Evolutionary conservation across 345 rosid species (phyloP).

Genomic region (Mercurialis annua): DNA sequence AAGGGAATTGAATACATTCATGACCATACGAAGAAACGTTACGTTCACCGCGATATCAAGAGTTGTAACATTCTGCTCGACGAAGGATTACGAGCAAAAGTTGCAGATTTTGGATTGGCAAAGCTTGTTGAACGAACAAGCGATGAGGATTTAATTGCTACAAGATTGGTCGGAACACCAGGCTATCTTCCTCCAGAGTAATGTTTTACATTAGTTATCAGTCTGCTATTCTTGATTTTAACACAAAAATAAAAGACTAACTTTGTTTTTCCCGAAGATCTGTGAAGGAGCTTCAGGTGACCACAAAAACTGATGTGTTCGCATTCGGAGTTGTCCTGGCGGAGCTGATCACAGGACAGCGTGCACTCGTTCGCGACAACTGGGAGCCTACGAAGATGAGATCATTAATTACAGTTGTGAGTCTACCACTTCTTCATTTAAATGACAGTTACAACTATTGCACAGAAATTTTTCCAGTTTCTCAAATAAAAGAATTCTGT

Average conservation of each 20-base stretch:
- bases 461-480: no score
- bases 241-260: not conserved
- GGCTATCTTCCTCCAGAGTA: constrained; percentile 75
- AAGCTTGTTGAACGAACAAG: constrained; percentile 53
- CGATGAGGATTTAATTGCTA: constrained; percentile 54
- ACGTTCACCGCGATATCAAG: constrained; percentile 66
- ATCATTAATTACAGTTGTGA: constrained; percentile 46
- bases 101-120: constrained; percentile 67
- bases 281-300: constrained; percentile 63
- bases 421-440: constrained; percentile 11
- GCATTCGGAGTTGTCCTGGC: constrained; percentile 66
- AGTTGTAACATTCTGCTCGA: constrained; percentile 64
- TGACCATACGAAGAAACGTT: constrained; percentile 59
- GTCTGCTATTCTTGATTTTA: not conserved
- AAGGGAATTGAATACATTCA: constrained; percentile 67
- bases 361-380: constrained; percentile 50
- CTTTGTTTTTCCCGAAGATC: constrained; percentile 34
- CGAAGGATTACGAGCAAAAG: constrained; percentile 55
- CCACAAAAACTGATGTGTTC: constrained; percentile 58
- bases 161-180: constrained; percentile 61
- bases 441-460: not conserved
- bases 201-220: constrained; percentile 3
- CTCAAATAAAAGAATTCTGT: no score
- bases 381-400: constrained; percentile 44
- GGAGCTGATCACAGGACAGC: constrained; percentile 63